These are phyloP conservation scores for Penicillium sp. DNA, from an alignment of 2,329 filamentous ascomycete species.

Conservation along the genomic window DNA sequence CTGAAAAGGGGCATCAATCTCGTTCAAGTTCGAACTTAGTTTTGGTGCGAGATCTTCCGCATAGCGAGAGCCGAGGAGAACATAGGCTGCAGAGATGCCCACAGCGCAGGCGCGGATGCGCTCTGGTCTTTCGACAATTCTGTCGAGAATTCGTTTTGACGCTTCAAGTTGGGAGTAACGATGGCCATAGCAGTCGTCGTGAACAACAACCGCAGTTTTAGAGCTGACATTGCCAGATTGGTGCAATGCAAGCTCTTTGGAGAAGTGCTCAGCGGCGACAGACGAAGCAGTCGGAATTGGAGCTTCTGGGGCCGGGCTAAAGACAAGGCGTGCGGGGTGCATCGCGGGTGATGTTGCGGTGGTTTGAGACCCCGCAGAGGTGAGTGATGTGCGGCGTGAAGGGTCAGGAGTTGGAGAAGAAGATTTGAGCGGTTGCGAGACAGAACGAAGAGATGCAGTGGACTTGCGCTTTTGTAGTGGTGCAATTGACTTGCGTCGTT, in stretches of 20 bases:
- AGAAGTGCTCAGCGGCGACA: conserved; percentile 68
- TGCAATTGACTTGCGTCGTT: conserved; percentile 36
- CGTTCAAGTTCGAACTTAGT: conserved; percentile 44
- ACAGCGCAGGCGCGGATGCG: conserved; percentile 79
- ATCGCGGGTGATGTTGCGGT: conserved; percentile 26
- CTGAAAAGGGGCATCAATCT: conserved; percentile 64
- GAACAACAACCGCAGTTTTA: conserved; percentile 78
- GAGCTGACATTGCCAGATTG: conserved; percentile 47
- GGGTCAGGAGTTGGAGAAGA: conserved; percentile 33
- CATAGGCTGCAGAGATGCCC: conserved; percentile 83
- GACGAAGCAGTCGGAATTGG: conserved; percentile 49
- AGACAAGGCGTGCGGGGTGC: conserved; percentile 28
- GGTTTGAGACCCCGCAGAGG: conserved; percentile 29
- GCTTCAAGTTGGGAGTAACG: conserved; percentile 78
- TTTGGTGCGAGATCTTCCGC: conserved; percentile 69
- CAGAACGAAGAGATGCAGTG: conserved; percentile 39
- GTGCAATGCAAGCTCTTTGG: conserved; percentile 66
- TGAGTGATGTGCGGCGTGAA: conserved; percentile 38
- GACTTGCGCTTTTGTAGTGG: conserved; percentile 43
- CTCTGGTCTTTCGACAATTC: conserved; percentile 92
- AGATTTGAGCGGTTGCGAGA: conserved; percentile 27
- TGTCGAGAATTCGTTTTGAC: conserved; percentile 66
- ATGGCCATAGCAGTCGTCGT: conserved; percentile 94
- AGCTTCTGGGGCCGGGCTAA: conserved; percentile 24
- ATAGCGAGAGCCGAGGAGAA: conserved; percentile 81